Percentiles rank a stretch among this genome's conserved stretches.
These are phyloP conservation scores for Testicularia cyperi DNA, from an alignment of 1,284 basidiomycete genomes.

Conservation along the genomic window DNA sequence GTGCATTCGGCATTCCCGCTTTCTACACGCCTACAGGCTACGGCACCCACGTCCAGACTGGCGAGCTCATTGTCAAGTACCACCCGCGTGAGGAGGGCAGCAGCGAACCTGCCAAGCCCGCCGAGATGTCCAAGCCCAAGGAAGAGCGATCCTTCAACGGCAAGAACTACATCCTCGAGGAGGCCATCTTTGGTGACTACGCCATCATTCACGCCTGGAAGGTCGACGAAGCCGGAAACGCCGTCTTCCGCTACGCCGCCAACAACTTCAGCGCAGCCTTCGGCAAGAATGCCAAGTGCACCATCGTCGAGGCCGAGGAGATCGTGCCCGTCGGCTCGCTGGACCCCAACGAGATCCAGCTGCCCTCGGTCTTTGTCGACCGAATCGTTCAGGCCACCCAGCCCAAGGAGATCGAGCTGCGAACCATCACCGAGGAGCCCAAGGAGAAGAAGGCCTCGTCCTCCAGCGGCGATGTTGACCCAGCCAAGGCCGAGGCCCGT, in stretches of 20 bases:
- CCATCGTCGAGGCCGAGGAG: constrained; percentile 57
- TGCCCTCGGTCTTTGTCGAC: constrained; percentile 55
- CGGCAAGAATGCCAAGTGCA: constrained; percentile 54
- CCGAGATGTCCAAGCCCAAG: constrained; percentile 64
- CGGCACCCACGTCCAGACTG: constrained; percentile 62
- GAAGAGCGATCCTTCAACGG: constrained; percentile 79
- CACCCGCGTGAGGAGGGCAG: constrained; percentile 20
- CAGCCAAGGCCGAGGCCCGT: constrained; percentile 35
- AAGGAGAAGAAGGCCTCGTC: constrained; percentile 9
- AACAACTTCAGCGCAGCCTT: constrained; percentile 55
- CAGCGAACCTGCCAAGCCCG: constrained; percentile 42
- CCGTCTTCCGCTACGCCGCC: constrained; percentile 60
- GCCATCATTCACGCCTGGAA: constrained; percentile 94
- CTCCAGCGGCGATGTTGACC: neutral
- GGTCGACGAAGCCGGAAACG: constrained; percentile 73
- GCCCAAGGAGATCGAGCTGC: constrained; percentile 52
- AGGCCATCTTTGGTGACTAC: constrained; percentile 80
- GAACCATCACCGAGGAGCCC: constrained; percentile 34
- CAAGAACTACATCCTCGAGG: constrained; percentile 81
- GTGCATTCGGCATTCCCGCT: constrained; percentile 90
- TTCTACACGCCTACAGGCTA: constrained; percentile 90
- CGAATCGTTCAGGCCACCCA: constrained; percentile 43
- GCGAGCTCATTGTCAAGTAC: constrained; percentile 61
- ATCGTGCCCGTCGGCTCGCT: constrained; percentile 51
- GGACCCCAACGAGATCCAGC: constrained; percentile 49